Evolutionary conservation across 2,329 filamentous ascomycete genomes (phyloP).

Genomic region (Penicillium paneum): DNA sequence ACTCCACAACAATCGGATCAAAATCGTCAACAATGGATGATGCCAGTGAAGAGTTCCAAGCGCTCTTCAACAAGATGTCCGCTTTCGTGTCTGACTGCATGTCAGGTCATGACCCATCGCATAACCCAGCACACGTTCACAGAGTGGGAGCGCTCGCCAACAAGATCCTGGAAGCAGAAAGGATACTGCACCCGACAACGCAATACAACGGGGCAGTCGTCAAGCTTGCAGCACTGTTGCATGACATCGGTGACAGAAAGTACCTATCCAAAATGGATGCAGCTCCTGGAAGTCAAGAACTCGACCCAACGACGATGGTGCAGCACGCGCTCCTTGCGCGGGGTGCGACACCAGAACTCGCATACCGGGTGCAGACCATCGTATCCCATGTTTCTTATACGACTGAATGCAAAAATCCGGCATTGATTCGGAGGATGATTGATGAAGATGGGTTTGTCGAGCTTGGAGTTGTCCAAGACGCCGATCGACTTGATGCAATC

Average conservation of each 20-base stretch:
- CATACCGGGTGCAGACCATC: conserved; percentile 66
- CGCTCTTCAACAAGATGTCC: conserved; percentile 56
- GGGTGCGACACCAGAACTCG: conserved; percentile 58
- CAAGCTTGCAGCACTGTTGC: conserved; percentile 70
- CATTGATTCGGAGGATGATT: conserved; percentile 60
- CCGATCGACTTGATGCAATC: conserved; percentile 86
- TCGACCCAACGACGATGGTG: conserved; percentile 31
- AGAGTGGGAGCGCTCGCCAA: conserved; percentile 74
- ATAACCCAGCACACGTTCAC: conserved; percentile 81
- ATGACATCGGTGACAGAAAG: conserved; percentile 86
- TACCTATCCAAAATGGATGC: conserved; percentile 53
- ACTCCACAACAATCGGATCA: neutral
- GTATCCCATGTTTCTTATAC: conserved; percentile 76
- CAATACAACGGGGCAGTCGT: conserved; percentile 56
- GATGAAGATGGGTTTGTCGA: conserved; percentile 59
- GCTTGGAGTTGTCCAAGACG: conserved; percentile 83
- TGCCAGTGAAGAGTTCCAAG: conserved; percentile 29
- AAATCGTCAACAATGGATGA: conserved; percentile 12
- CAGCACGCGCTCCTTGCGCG: conserved; percentile 27
- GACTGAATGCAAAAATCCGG: conserved; percentile 64
- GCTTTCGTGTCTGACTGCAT: conserved; percentile 69
- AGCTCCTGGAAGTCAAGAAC: conserved; percentile 20
- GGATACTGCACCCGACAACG: conserved; percentile 24
- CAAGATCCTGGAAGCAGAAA: conserved; percentile 57
- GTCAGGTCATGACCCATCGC: conserved; percentile 73